Base-by-base conservation (phyloP, 257 asterid species). In the Primulina eburnea region DNA sequence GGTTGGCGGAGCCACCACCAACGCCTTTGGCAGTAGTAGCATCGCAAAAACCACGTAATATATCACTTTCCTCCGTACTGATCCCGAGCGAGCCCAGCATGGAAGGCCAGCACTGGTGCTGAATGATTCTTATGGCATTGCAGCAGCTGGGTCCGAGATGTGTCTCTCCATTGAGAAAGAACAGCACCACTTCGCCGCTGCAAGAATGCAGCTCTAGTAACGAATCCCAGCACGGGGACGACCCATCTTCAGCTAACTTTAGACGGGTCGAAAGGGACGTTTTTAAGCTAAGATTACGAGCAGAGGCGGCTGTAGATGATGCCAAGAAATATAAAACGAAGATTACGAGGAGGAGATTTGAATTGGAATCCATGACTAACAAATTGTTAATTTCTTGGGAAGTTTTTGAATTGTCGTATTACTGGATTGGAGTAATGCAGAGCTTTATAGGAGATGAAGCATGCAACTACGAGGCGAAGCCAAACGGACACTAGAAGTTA, bases 11-110 rank as follows among this genome's bases (percentile, higher is more conserved):
- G 12, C 71, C 38, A 0, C 18, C 4, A 63, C 24, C 62, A 7
- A 9, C 17, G 16, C 28, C 50, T 3, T 4, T 30, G n/a, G 55
- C 69, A 8, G 34, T 37, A 61, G 68, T 14, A 5, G 83, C 87
- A 10, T 84, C 96, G 28, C 95, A 89, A 33, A 83, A 89, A 61
- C 96, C 96, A 3, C 83, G 84, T 7, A 89, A 86, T 11, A 87
- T 68, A 30, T 82, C 79, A 33, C 82, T 72, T 61, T 89, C 96
- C 71, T 87, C 85, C 0, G 79, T 4, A 1, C 86, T 81, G 64
- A 85, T 79, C n/a, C 96, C 96, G 26, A 89, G 73, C 7, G 96
- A 65, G 12, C 84, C 86, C 4, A 89, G 79, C 95, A 87, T 87
- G 17, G 90, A 72, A 0, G 92, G 86, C 90, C 92, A 89, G 57